Evolutionary conservation across 83 land plant genomes (phyloP), one percentile per base, ranked within the genome.

Genomic region (Picea abies): DNA sequence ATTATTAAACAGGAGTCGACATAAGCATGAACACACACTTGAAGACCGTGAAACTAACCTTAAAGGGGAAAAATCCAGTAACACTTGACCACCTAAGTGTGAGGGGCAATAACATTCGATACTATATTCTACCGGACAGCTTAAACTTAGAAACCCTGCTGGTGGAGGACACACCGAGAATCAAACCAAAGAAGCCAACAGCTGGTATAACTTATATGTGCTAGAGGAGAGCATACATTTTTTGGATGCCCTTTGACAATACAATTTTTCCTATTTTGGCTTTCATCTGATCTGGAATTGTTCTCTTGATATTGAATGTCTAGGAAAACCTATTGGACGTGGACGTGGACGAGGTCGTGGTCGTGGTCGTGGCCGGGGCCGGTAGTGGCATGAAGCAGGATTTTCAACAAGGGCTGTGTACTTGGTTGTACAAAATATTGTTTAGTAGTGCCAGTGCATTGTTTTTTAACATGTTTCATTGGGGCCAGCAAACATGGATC

Each of bases 21-120:
- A 90, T 96, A 79, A 96, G 98, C 64, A 96, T 96, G 98, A 96
- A 96, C 86, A 93, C 98, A n/a, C 98, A 96, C 82, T 81, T 96
- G 86, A 96, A 96, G 89, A 90, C 95, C 0, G 98, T 96, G 83
- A 96, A 96, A 84, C 90, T 94, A 8, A 93, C 97, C 7, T 60
- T 96, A 84, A 94, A 90, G 84, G 98, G 98, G 63, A 96, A 93
- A 73, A 92, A 91, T 85, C 97, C 98, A 20, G 94, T 94, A 23
- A 89, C 93, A 10, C 83, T 96, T 26, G 98, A 96, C 84, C 98
- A 96, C 79, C 85, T 96, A 9, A 96, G 98, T 87, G 92, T 96
- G 66, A 88, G 97, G 70, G 97, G 98, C 3, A 96, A 93, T 91
- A 96, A 96, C 60, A 96, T 96, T 63, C 86, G 98, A 1, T 94